phyloP scores from a whole-genome alignment of 441 rosid genomes.

The Erysimum cheiri region DNA sequence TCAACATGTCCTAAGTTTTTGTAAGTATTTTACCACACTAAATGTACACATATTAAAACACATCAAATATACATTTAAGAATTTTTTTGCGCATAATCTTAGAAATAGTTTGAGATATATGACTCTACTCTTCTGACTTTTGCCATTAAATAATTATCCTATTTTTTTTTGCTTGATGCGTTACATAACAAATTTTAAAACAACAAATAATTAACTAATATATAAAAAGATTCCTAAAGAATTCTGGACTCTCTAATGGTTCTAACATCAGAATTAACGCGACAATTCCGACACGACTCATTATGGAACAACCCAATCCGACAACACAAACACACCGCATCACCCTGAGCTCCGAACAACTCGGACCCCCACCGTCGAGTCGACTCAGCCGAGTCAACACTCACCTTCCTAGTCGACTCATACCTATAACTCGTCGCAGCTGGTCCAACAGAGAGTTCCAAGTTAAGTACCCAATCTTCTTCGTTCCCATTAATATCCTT shows the following conservation, averaged over 20 bases:
- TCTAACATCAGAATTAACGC: constrained; percentile 45
- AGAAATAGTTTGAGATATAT: background rate
- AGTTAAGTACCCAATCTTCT: constrained; percentile 47
- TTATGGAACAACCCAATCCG: constrained; percentile 43
- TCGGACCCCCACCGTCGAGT: constrained; percentile 33
- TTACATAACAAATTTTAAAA: constrained; percentile 7
- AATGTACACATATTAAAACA: no score
- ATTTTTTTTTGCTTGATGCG: constrained; percentile 12
- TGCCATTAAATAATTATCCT: constrained; percentile 13
- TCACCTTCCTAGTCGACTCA: constrained; percentile 39
- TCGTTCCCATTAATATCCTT: constrained; percentile 45
- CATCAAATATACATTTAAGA: background rate
- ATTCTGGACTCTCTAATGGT: constrained; percentile 38
- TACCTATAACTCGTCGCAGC: constrained; percentile 34
- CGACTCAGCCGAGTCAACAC: constrained; percentile 49
- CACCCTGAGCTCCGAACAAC: constrained; percentile 24
- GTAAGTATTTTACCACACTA: no score
- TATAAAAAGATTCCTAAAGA: constrained; percentile 19
- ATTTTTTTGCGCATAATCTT: no score
- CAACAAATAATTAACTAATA: constrained; percentile 8
- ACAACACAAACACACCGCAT: constrained; percentile 64
- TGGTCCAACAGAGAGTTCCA: constrained; percentile 67
- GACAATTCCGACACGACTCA: constrained; percentile 59
- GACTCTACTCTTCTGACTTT: background rate
- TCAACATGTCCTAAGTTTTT: no score